phyloP scores from a whole-genome alignment of 352 stramenopile genomes.

The Globisporangium barbulae region DNA sequence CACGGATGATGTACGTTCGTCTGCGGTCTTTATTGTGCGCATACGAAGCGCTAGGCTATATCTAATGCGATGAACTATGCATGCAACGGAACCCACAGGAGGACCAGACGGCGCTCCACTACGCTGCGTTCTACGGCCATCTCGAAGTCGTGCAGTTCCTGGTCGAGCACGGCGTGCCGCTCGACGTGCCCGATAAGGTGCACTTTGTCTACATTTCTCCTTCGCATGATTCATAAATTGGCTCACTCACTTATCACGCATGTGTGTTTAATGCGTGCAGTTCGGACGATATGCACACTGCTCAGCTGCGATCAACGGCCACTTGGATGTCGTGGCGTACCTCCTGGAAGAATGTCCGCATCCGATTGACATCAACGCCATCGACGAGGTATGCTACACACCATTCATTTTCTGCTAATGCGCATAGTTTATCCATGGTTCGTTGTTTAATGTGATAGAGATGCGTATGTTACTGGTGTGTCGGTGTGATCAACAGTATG shows the following conservation, averaged over 20 bases:
- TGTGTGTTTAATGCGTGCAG: conserved; percentile 13
- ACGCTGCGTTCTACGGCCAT: conserved; percentile 85
- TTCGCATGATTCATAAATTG: neutral
- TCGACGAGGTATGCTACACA: conserved; percentile 58
- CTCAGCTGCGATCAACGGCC: conserved; percentile 81
- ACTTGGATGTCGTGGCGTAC: conserved; percentile 83
- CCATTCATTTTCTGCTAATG: neutral
- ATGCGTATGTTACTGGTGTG: neutral
- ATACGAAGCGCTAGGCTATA: neutral
- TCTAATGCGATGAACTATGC: neutral
- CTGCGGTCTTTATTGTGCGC: neutral
- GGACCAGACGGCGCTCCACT: conserved; percentile 82
- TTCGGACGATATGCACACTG: conserved; percentile 78
- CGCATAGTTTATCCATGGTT: neutral
- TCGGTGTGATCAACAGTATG: conserved; percentile 48
- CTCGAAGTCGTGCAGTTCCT: conserved; percentile 84
- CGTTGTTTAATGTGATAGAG: neutral
- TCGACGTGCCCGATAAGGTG: conserved; percentile 81
- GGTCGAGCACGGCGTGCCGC: conserved; percentile 73
- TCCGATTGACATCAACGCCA: conserved; percentile 85
- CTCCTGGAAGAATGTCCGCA: conserved; percentile 76
- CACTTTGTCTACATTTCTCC: neutral
- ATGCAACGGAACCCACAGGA: conserved; percentile 28
- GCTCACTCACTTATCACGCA: neutral
- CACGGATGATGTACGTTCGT: conserved; percentile 57